Percentiles rank a stretch among this genome's conserved stretches.
Conservation (phyloP, 2,329 filamentous ascomycete genomes). For the Xylariomycetidae sp. region DNA sequence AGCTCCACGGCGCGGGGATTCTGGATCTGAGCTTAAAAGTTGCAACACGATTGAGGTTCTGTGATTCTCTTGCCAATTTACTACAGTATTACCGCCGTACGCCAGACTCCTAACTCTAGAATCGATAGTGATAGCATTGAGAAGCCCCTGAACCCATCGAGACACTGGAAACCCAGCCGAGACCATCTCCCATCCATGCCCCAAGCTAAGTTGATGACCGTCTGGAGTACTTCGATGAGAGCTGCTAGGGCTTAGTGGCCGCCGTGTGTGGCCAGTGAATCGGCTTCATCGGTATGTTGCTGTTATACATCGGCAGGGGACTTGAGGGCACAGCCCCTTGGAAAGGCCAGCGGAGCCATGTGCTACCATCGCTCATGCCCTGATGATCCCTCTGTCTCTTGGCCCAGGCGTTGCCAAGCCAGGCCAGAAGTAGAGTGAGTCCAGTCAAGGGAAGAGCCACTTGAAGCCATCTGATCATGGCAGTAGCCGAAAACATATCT, state of each 20-base stretch:
- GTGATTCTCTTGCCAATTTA: neutral
- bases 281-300: neutral
- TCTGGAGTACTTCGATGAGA: neutral
- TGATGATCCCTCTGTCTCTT: neutral
- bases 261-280: neutral
- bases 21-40: neutral
- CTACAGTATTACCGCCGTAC: neutral
- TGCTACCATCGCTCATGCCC: neutral
- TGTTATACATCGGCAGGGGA: neutral
- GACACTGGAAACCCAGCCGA: neutral
- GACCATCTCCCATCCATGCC: neutral
- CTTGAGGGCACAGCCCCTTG: neutral
- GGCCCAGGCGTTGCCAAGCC: neutral
- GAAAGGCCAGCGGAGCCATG: neutral
- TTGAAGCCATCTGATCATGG: slow-evolving; percentile 11
- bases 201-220: neutral
- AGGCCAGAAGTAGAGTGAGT: slow-evolving; percentile 3
- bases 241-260: neutral
- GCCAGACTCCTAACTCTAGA: neutral
- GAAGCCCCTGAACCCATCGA: neutral
- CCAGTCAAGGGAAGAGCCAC: slow-evolving; percentile 11
- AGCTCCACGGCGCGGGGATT: neutral
- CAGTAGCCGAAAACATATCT: slow-evolving; percentile 8
- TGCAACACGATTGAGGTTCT: neutral
- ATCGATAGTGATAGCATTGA: neutral